Base-by-base conservation (phyloP, 495 filamentous ascomycete genomes). In the Beverwykella pulmonaria region DNA sequence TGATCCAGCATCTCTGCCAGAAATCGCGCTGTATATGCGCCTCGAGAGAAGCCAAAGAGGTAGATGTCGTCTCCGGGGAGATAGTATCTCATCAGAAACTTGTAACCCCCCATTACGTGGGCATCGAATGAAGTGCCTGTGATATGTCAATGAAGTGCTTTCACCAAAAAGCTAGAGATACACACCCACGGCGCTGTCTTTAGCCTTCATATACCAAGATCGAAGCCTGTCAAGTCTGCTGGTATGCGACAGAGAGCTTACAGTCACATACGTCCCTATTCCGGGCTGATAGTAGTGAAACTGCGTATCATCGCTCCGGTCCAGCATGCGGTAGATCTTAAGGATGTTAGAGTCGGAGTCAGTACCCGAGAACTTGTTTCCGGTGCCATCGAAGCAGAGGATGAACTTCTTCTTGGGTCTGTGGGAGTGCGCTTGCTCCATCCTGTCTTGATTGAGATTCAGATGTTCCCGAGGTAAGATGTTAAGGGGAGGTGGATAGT, bases 31-130 rank as follows among this genome's bases (percentile, higher is more conserved):
- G 91, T 92, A 73, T 94, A 96, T n/a, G 91, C 86, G 12, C 92
- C 92, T 22, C 92, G 86, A 39, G 87, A 90, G 80, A 95, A 96
- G 15, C 92, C 92, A 52, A 94, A 93, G 70, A 94, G 84, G 56
- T 79, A 86, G 57, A 94, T 92, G 71, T 92, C 87, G 66, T 94
- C 90, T 6, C 90, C 92, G 0, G 87, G 85, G 15, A 81, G 79
- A 72, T 95, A 95, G 76, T 91, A 92, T 32, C 89, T 86, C 91
- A 95, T 95, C 34, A 93, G 79, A 76, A 95, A 94, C 64, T 90
- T 90, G 74, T 95, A 95, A 19, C 90, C 91, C 10, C 88, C 91
- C 67, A 94, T 85, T 29, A 91, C 90, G 77, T 95, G 91, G 15
- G 91, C 84, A 65, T 87, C 90, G 65, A 96, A 95, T 0, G 89